Percentiles rank a stretch among this genome's conserved stretches.
Evolutionary conservation across 2,329 filamentous ascomycete species (phyloP).

Genomic region (Neodidymelliopsis sp.): DNA sequence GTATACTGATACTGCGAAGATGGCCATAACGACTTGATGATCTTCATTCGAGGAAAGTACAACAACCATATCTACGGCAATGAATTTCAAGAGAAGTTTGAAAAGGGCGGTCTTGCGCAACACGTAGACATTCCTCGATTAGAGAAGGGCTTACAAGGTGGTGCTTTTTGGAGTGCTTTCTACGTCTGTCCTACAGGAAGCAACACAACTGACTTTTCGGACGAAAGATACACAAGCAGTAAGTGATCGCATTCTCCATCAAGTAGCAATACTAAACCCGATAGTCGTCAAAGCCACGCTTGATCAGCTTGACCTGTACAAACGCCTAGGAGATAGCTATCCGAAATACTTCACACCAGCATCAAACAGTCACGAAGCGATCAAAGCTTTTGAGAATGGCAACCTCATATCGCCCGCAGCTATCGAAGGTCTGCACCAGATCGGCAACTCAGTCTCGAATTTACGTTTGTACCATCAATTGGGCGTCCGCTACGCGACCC

Average conservation of each 20-base stretch:
- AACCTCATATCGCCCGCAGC: slow-evolving; percentile 46
- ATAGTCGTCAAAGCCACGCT: slow-evolving; percentile 71
- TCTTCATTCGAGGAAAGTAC: slow-evolving; percentile 71
- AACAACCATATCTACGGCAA: slow-evolving; percentile 77
- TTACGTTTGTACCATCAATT: slow-evolving; percentile 78
- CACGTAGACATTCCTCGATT: slow-evolving; percentile 85
- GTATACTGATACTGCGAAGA: slow-evolving; percentile 61
- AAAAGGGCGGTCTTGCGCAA: slow-evolving; percentile 69
- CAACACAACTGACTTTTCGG: slow-evolving; percentile 75
- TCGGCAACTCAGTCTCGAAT: slow-evolving; percentile 81
- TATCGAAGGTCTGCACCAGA: slow-evolving; percentile 80
- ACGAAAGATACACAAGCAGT: slow-evolving; percentile 74
- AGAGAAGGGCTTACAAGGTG: slow-evolving; percentile 74
- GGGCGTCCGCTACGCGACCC: slow-evolving; percentile 85
- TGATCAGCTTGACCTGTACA: slow-evolving; percentile 77
- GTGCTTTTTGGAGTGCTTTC: slow-evolving; percentile 93
- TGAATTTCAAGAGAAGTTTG: slow-evolving; percentile 78
- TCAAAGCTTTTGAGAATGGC: slow-evolving; percentile 58
- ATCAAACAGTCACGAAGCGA: slow-evolving; percentile 66
- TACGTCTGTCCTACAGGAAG: slow-evolving; percentile 70
- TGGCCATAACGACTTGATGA: slow-evolving; percentile 88
- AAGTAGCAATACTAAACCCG: slow-evolving; percentile 13
- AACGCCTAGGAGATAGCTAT: slow-evolving; percentile 68
- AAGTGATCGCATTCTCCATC: slow-evolving; percentile 35
- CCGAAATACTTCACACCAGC: slow-evolving; percentile 73